phyloP scores from a whole-genome alignment of 73 alveolate genomes.

The Paramecium primaurelia region DNA sequence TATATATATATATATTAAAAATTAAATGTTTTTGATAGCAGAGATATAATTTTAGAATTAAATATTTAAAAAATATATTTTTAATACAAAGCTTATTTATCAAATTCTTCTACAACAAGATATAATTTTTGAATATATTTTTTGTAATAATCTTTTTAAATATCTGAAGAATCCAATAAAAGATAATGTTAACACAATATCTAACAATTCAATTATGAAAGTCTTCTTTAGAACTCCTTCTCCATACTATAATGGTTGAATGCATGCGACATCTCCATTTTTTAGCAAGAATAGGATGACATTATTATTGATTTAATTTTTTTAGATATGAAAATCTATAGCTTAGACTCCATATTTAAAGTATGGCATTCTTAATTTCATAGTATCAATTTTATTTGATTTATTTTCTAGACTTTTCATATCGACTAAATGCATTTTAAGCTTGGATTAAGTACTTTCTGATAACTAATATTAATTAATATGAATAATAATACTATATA shows the following conservation, averaged over 20 bases:
- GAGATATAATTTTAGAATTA: neutral
- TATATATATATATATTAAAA: neutral
- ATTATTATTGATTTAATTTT: neutral
- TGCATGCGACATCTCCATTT: constrained; percentile 27
- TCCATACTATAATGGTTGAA: constrained; percentile 13
- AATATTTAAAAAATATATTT: neutral
- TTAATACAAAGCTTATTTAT: neutral
- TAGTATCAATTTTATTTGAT: neutral
- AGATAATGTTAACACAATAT: neutral
- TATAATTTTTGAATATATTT: neutral
- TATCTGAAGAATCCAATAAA: constrained; percentile 32
- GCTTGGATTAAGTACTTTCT: neutral
- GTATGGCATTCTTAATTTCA: constrained; percentile 27
- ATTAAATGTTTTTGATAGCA: no score
- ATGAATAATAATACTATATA: neutral
- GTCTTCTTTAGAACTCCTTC: constrained; percentile 50
- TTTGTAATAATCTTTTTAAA: neutral
- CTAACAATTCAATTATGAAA: neutral
- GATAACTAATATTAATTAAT: neutral
- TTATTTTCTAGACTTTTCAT: neutral
- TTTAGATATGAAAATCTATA: neutral
- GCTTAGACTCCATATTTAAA: neutral
- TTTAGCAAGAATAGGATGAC: neutral
- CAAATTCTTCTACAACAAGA: constrained; percentile 32
- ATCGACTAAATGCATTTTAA: neutral